Conservation (phyloP, 306 rosid genomes). For the Gillenia trifoliata region DNA sequence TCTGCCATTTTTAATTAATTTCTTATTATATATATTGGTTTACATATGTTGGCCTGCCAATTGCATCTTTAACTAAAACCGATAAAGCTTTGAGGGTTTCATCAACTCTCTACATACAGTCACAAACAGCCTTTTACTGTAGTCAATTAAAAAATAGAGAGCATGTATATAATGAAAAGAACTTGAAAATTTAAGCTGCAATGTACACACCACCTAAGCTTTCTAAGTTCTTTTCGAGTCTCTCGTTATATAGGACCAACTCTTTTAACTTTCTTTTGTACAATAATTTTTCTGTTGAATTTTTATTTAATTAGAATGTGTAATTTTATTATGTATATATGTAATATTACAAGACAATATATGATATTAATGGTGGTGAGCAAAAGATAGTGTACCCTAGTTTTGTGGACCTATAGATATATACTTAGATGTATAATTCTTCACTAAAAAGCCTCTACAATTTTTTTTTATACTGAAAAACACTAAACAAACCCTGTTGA, state of each 20-base stretch:
- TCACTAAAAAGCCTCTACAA: no score
- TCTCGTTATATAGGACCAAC: neutral
- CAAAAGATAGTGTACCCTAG: no score
- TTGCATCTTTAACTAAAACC: conserved; percentile 74
- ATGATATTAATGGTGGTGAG: neutral
- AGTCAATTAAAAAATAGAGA: conserved; percentile 12
- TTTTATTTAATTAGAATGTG: no score
- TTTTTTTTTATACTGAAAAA: no score
- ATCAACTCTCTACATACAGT: conserved; percentile 48
- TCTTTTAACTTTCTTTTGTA: neutral
- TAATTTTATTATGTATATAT: neutral
- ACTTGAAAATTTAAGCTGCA: neutral
- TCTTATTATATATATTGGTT: conserved; percentile 16
- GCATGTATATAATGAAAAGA: neutral
- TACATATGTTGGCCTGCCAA: conserved; percentile 41
- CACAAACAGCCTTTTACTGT: conserved; percentile 73
- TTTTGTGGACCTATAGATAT: no score
- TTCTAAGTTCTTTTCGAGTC: neutral
- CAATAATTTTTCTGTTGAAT: neutral
- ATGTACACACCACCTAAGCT: neutral
- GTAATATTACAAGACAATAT: neutral
- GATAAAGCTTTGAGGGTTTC: conserved; percentile 57
- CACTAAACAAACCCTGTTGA: neutral
- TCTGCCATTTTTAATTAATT: conserved; percentile 16
- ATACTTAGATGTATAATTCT: no score